Conservation (phyloP, 768 basidiomycete species). For the Hygrophoropsis aurantiaca region DNA sequence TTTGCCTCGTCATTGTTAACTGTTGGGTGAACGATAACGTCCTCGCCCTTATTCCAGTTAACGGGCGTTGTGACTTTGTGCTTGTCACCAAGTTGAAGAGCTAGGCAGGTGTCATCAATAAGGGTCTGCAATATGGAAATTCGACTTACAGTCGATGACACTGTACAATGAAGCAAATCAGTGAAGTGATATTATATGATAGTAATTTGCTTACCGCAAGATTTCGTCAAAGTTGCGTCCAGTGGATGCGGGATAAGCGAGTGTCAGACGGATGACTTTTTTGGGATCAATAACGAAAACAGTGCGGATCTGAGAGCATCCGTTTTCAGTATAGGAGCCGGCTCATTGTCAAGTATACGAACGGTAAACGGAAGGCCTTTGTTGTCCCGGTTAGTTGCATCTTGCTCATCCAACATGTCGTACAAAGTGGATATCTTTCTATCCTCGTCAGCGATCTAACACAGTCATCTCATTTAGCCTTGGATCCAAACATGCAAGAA, state of each 20-base stretch:
- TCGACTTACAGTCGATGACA: slow-evolving; percentile 66
- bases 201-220: slow-evolving; percentile 41
- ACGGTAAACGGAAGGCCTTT: slow-evolving; percentile 95
- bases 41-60: slow-evolving; percentile 92
- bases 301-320: slow-evolving; percentile 72
- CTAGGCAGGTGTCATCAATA: slow-evolving; percentile 26
- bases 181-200: background rate
- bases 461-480: background rate
- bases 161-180: slow-evolving; percentile 28
- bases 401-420: slow-evolving; percentile 96
- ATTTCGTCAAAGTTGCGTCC: slow-evolving; percentile 89
- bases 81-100: slow-evolving; percentile 90
- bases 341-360: slow-evolving; percentile 1
- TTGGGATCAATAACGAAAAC: slow-evolving; percentile 98
- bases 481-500: background rate
- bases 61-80: slow-evolving; percentile 85
- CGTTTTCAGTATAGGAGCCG: background rate
- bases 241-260: slow-evolving; percentile 94
- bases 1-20: slow-evolving; percentile 89
- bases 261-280: slow-evolving; percentile 86
- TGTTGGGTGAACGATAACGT: slow-evolving; percentile 88
- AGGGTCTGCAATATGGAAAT: slow-evolving; percentile 33
- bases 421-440: slow-evolving; percentile 83
- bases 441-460: slow-evolving; percentile 88
- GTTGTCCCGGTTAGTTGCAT: slow-evolving; percentile 82